Conservation (phyloP, 805 yeast genomes). For the Yarrowia yakushimensis region DNA sequence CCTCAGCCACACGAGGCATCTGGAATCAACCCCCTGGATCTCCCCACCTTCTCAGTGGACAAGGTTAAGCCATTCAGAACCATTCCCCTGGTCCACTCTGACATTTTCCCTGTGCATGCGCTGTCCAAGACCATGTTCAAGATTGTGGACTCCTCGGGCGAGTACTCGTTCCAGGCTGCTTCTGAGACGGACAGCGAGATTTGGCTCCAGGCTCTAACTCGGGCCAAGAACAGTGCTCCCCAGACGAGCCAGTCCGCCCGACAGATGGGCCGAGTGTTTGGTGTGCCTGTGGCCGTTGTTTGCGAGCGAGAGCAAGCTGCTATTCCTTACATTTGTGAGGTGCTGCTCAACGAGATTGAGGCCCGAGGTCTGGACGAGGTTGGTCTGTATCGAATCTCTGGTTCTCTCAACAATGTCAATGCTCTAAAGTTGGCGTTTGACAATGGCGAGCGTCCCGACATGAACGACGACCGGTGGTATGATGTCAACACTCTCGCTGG, state of each 20-base stretch:
- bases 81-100: conserved; percentile 16
- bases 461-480: conserved; percentile 58
- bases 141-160: conserved; percentile 47
- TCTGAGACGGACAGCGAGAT: conserved; percentile 60
- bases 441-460: conserved; percentile 45
- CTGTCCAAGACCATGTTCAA: conserved; percentile 39
- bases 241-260: conserved; percentile 27
- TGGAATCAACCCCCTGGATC: conserved; percentile 9
- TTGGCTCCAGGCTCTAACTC: conserved; percentile 53
- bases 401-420: conserved; percentile 57
- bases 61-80: conserved; percentile 17
- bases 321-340: conserved; percentile 64
- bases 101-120: conserved; percentile 16
- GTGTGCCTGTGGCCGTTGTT: conserved; percentile 74
- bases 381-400: conserved; percentile 78
- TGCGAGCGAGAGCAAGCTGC: conserved; percentile 65
- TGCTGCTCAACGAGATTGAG: conserved; percentile 72
- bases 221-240: conserved; percentile 33
- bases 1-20: conserved; percentile 5
- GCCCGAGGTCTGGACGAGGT: conserved; percentile 84
- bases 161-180: conserved; percentile 64
- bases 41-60: conserved; percentile 7
- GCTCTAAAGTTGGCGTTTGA: conserved; percentile 53
- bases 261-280: conserved; percentile 59
- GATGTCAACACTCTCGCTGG: conserved; percentile 87